Base-by-base conservation (phyloP, 495 filamentous ascomycete genomes). In the Xylaria grammica region DNA sequence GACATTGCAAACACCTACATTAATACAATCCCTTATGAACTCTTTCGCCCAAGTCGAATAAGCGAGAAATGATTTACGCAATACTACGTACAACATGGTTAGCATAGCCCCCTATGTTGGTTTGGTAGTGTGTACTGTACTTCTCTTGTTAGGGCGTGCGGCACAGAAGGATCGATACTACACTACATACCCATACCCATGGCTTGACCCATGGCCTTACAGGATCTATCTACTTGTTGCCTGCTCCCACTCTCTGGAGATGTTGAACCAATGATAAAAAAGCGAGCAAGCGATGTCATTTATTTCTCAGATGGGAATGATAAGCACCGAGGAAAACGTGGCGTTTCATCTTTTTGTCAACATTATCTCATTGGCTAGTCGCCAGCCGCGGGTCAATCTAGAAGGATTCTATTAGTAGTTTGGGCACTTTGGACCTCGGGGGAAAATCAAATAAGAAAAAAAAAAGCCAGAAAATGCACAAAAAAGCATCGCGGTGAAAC, bases 351-450 rank as follows among this genome's bases (percentile, higher is more conserved):
- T 66, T 30, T 29, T 59, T 9, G 42, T 34, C 5, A 10, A 59
- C 29, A 2, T 3, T 27, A 24, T 59, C 42, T 59, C 3, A 59
- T 59, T 48, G 56, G 56, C 42, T 36, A 30, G 44, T 48, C 27
- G 11, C 24, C 10, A 27, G 30, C 60, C 60, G 57, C 65, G 29
- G 66, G 65, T 11, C 53, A 60, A 70, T 67, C 66, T 70, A 50
- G 70, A 70, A 70, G 30, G 65, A 68, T 70, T 70, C 68, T 72
- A 68, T n/a, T n/a, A n/a, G n/a, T n/a, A n/a, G n/a, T n/a, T n/a
- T n/a, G n/a, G 63, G 69, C 68, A 65, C 22, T 60, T 55, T 53
- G 27, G 44, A 63, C 66, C 61, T 62, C 63, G 63, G 60, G n/a
- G n/a, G n/a, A n/a, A n/a, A n/a, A n/a, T n/a, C n/a, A n/a, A n/a